Evolutionary conservation across 2,329 filamentous ascomycete genomes (phyloP).

Genomic region (Verticillium nubilum): DNA sequence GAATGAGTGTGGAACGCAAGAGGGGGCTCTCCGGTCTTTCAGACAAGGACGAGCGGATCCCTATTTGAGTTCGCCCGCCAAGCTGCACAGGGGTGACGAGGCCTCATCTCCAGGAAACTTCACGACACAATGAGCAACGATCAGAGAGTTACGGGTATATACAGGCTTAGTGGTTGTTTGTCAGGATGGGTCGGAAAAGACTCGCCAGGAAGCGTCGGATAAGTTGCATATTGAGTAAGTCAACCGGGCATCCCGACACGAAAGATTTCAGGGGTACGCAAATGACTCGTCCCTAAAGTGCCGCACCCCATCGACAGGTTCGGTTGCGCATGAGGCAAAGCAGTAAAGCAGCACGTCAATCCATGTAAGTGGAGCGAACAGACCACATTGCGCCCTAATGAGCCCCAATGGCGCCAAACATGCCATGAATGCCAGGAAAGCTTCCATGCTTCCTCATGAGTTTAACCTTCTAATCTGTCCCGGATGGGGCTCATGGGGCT

Average conservation of each 20-base stretch:
- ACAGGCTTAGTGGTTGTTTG: background rate
- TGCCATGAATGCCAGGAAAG: background rate
- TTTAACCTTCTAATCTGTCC: background rate
- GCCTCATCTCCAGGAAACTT: background rate
- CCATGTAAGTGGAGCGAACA: background rate
- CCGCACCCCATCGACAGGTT: background rate
- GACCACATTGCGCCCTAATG: background rate
- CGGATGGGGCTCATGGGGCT: background rate
- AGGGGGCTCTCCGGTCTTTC: background rate
- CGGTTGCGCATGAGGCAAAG: background rate
- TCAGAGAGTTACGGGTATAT: background rate
- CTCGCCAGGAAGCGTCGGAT: background rate
- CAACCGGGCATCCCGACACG: background rate
- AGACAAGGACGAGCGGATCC: background rate
- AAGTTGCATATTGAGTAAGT: background rate
- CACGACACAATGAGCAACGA: background rate
- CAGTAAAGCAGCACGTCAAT: background rate
- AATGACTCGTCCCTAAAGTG: background rate
- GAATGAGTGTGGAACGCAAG: background rate
- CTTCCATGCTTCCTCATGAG: background rate
- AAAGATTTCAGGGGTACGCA: background rate
- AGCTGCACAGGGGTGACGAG: background rate
- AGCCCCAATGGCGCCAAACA: background rate
- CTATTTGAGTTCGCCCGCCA: background rate
- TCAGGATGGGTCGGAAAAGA: background rate